Base-by-base conservation (phyloP, 2,329 filamentous ascomycete genomes). In the Gliomastix tumulicola region DNA sequence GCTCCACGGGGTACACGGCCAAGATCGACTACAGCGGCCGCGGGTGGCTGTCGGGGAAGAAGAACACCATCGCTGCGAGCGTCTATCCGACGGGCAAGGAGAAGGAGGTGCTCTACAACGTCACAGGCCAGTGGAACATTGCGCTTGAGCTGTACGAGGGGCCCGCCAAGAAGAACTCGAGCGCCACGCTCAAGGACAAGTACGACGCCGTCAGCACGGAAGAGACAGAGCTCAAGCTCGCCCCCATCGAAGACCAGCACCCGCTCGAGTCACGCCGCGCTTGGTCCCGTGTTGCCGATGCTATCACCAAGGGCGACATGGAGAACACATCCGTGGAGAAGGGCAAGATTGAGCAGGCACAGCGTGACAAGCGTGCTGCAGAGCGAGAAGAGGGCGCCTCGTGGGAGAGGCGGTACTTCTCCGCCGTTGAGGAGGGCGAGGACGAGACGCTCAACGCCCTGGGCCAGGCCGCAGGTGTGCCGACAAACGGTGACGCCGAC, bases 11-110 rank as follows among this genome's bases (percentile, higher is more conserved):
- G 36, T 96, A 83, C 65, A 84, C 88, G 5, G 77, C 87, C 45
- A 89, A 88, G 65, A 85, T 97, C 52, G 88, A 95, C 57, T 98
- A 95, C 67, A 84, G 79, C 42, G 89, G 90, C 51, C 90, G 88
- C 57, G 90, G 90, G 40, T 98, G 90, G 90, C 63, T 98, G 9
- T 88, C 84, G 32, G 92, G 90, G 47, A 94, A 94, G 72, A 96
- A 95, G 69, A 97, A 97, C 66, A 84, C 75, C 39, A 88, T 97
- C 57, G 78, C 70, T 11, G 90, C 88, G 12, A 71, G 70, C 18
- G 58, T 97, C 39, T 88, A 84, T 63, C 73, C 68, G 13, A 78
- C 85, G 60, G 63, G 79, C 65, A 68, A 70, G 62, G 87, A 82
- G 60, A 84, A 83, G 62, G 82, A 85, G 36, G 73, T 78, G 42